phyloP scores from a whole-genome alignment of 2,329 filamentous ascomycete species.

The Metarhizium humberi region DNA sequence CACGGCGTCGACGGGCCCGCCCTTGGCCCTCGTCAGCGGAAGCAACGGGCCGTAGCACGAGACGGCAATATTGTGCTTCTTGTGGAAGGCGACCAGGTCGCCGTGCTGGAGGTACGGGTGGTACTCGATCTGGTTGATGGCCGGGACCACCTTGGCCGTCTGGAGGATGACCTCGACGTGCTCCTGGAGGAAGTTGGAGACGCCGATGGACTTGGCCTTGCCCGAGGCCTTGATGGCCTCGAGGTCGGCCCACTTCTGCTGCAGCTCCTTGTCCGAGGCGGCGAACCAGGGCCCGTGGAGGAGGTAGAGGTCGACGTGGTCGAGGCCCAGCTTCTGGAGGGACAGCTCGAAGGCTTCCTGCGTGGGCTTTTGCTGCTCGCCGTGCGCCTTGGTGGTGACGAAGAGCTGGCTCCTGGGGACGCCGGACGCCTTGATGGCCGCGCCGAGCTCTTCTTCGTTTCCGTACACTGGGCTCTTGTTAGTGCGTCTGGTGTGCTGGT shows the following conservation, averaged over 20 bases:
- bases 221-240: constrained; percentile 59
- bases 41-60: constrained; percentile 48
- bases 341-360: constrained; percentile 46
- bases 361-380: constrained; percentile 28
- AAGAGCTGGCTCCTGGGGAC: constrained; percentile 60
- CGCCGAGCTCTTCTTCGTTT: constrained; percentile 62
- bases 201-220: constrained; percentile 60
- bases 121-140: constrained; percentile 73
- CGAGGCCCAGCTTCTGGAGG: constrained; percentile 55
- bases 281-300: constrained; percentile 50
- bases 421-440: constrained; percentile 57
- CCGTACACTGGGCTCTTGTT: constrained; percentile 40
- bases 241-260: constrained; percentile 47
- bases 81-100: constrained; percentile 47
- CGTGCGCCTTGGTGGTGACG: constrained; percentile 52
- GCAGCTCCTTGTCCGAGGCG: constrained; percentile 41
- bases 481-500: background rate
- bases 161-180: constrained; percentile 47
- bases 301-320: constrained; percentile 65
- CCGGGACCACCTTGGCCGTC: constrained; percentile 53
- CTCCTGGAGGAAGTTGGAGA: constrained; percentile 60
- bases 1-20: constrained; percentile 42
- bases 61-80: constrained; percentile 46
- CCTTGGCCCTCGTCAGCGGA: constrained; percentile 34
- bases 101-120: constrained; percentile 67